A percentile compares a stretch with the other conserved stretches of the same genome.
Evolutionary conservation across 2,329 filamentous ascomycete genomes (phyloP).

Genomic region (Fusarium transvaalense): DNA sequence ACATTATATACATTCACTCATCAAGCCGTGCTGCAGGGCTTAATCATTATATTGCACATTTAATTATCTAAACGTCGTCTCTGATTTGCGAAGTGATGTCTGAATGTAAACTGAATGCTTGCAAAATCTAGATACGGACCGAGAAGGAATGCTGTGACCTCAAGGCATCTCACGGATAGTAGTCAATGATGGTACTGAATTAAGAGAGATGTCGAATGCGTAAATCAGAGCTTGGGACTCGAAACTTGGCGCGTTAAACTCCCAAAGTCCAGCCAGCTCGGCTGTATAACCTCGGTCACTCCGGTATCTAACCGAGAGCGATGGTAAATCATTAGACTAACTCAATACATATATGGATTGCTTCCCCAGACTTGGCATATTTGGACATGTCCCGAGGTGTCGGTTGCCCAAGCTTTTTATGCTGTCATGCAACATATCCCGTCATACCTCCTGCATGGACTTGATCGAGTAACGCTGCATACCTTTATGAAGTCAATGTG

Average conservation of each 20-base stretch:
- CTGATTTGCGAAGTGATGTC: not conserved
- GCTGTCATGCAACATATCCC: not conserved
- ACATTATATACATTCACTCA: slow-evolving; percentile 32
- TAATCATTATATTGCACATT: not conserved
- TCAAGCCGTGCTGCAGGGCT: slow-evolving; percentile 1
- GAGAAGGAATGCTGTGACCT: not conserved
- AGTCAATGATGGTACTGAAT: too few species aligned
- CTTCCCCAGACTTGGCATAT: not conserved
- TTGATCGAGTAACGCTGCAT: not conserved
- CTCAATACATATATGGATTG: not conserved
- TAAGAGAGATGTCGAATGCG: not conserved
- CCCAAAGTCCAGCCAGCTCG: not conserved
- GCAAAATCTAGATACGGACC: not conserved
- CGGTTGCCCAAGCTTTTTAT: not conserved
- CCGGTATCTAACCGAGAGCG: not conserved
- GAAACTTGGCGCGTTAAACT: not conserved
- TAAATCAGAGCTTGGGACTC: not conserved
- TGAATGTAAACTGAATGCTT: not conserved
- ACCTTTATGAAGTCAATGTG: not conserved
- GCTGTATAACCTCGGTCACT: not conserved
- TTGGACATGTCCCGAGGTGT: not conserved
- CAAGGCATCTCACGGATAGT: too few species aligned
- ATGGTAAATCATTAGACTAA: not conserved
- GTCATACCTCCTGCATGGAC: not conserved
- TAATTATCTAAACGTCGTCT: not conserved